These are phyloP conservation scores for Emmonsiellopsis sp. DNA, from an alignment of 2,329 filamentous ascomycete genomes.

Conservation along the genomic window DNA sequence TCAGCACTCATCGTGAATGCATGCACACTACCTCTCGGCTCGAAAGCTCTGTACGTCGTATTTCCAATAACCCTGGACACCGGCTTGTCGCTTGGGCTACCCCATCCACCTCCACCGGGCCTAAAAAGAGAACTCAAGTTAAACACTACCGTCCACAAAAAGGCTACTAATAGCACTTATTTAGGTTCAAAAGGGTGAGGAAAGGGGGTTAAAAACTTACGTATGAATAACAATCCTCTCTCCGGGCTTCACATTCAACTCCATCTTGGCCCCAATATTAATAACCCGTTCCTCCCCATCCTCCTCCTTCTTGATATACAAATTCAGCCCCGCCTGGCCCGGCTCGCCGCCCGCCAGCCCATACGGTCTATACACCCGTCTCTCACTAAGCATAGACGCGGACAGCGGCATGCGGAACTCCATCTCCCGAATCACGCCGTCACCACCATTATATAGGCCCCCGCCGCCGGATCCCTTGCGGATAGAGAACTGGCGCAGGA, in stretches of 20 bases:
- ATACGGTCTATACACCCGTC: slow-evolving; percentile 70
- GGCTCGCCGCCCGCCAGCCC: slow-evolving; percentile 76
- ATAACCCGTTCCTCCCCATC: slow-evolving; percentile 46
- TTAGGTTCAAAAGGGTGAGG: not conserved
- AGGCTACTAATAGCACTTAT: too few relatives aligned
- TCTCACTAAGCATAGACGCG: slow-evolving; percentile 68
- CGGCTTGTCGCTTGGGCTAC: not conserved
- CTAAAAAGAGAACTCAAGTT: slow-evolving; percentile 31
- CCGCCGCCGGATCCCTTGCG: slow-evolving; percentile 54
- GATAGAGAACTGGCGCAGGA: slow-evolving; percentile 63
- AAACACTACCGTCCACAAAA: not conserved
- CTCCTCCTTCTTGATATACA: slow-evolving; percentile 71
- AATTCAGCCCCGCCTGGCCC: slow-evolving; percentile 68
- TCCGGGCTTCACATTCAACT: slow-evolving; percentile 50
- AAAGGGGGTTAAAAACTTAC: not conserved
- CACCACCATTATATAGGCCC: slow-evolving; percentile 61
- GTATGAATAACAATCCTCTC: slow-evolving; percentile 49
- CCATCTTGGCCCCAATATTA: slow-evolving; percentile 55
- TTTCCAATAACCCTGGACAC: not conserved
- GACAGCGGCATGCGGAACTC: slow-evolving; percentile 75
- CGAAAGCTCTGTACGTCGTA: not conserved
- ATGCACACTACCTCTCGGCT: not conserved
- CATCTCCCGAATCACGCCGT: slow-evolving; percentile 74
- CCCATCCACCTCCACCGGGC: slow-evolving; percentile 38
- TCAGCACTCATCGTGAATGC: not conserved